These are phyloP conservation scores for Candida michaelii DNA, from an alignment of 805 yeast genomes.

Conservation along the genomic window DNA sequence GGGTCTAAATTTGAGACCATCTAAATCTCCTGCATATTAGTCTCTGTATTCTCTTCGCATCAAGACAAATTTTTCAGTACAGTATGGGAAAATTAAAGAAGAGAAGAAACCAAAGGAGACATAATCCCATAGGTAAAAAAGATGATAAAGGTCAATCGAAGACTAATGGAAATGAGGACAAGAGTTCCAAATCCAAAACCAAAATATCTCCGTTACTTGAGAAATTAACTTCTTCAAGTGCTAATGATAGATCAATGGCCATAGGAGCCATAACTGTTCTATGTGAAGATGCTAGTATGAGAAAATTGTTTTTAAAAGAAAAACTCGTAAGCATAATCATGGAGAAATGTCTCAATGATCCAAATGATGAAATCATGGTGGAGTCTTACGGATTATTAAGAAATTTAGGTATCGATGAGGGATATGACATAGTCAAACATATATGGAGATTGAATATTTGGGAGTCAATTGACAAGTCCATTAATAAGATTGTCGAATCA, in stretches of 20 bases:
- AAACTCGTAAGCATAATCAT: conserved; percentile 63
- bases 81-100: conserved; percentile 76
- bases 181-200: conserved; percentile 50
- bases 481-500: conserved; percentile 52
- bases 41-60: not conserved
- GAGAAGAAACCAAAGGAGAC: conserved; percentile 37
- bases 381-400: conserved; percentile 81
- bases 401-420: conserved; percentile 81
- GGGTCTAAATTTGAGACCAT: no score
- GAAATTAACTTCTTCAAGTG: conserved; percentile 58
- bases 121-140: conserved; percentile 29
- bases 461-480: conserved; percentile 53
- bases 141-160: not conserved
- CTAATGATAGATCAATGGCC: conserved; percentile 78
- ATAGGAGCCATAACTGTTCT: conserved; percentile 69
- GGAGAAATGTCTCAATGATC: conserved; percentile 64
- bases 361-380: conserved; percentile 70
- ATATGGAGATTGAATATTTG: conserved; percentile 81
- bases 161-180: conserved; percentile 17
- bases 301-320: conserved; percentile 68
- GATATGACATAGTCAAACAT: conserved; percentile 73
- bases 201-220: conserved; percentile 68
- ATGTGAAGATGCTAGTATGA: conserved; percentile 64
- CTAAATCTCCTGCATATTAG: conserved; percentile 1
- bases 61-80: conserved; percentile 6